Percentiles rank a stretch among this genome's conserved stretches.
Conservation (phyloP, 352 stramenopile genomes). For the Labyrinthula sp. region DNA sequence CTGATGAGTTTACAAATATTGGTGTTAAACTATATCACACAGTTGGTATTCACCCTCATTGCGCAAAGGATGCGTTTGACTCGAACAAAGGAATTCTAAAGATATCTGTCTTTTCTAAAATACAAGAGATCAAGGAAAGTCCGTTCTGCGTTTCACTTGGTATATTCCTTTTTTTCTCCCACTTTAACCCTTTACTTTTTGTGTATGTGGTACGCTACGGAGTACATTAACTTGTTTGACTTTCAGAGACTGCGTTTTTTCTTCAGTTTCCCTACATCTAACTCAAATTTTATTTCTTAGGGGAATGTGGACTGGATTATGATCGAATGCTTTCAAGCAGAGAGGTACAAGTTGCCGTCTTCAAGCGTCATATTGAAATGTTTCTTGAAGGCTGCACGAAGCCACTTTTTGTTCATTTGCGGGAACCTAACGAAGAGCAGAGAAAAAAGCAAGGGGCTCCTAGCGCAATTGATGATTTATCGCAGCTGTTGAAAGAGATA, state of each 20-base stretch:
- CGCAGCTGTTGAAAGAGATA: conserved; percentile 44
- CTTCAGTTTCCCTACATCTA: conserved; percentile 15
- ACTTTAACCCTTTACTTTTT: not conserved
- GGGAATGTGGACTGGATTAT: conserved; percentile 43
- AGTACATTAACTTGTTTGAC: conserved; percentile 19
- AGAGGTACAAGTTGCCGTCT: conserved; percentile 36
- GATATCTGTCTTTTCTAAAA: not conserved
- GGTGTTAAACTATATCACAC: not conserved
- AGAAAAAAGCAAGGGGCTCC: conserved; percentile 11
- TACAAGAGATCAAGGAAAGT: conserved; percentile 2
- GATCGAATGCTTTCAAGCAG: conserved; percentile 38
- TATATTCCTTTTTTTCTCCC: not conserved
- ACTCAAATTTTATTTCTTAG: conserved; percentile 34
- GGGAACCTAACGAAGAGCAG: conserved; percentile 32
- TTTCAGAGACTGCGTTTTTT: conserved; percentile 2
- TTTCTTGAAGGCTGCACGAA: conserved; percentile 33
- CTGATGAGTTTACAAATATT: not conserved
- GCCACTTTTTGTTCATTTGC: conserved; percentile 39
- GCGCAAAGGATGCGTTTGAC: not conserved
- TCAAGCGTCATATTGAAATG: conserved; percentile 38
- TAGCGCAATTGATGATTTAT: conserved; percentile 46
- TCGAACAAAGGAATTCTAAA: not conserved
- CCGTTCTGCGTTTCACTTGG: not conserved
- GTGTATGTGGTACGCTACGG: not conserved
- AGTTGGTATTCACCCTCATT: not conserved